These are phyloP conservation scores for Colletotrichum limetticola DNA, from an alignment of 2,329 filamentous ascomycete species.

Conservation along the genomic window DNA sequence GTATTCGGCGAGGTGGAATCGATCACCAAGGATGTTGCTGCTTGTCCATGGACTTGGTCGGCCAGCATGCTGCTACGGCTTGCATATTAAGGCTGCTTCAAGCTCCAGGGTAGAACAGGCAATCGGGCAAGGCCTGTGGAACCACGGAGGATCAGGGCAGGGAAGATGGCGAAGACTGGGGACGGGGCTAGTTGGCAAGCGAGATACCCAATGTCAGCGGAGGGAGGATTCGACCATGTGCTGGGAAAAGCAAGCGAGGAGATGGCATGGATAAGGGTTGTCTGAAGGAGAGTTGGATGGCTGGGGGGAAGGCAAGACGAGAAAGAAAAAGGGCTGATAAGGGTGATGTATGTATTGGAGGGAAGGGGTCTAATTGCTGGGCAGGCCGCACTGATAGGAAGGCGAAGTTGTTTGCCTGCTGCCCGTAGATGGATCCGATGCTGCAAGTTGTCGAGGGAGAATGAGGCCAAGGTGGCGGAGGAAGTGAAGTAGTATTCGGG, in stretches of 20 bases:
- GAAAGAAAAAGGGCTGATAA: neutral
- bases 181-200: conserved; percentile 33
- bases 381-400: neutral
- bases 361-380: neutral
- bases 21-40: conserved; percentile 34
- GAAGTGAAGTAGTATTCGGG: neutral
- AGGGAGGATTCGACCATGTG: conserved; percentile 16
- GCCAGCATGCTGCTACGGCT: conserved; percentile 28
- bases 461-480: neutral
- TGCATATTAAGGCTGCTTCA: conserved; percentile 35
- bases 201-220: conserved; percentile 35
- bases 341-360: neutral
- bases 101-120: conserved; percentile 32
- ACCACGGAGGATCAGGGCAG: conserved; percentile 33
- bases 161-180: conserved; percentile 35
- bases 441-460: neutral
- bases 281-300: neutral
- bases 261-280: conserved; percentile 1
- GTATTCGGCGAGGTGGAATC: conserved; percentile 31
- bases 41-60: conserved; percentile 24
- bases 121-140: conserved; percentile 29
- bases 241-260: conserved; percentile 24
- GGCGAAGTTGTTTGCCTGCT: neutral
- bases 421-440: neutral
- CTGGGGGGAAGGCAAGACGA: neutral